These are phyloP conservation scores for Nemophila menziesii DNA, from an alignment of 257 asterid species.

Conservation along the genomic window DNA sequence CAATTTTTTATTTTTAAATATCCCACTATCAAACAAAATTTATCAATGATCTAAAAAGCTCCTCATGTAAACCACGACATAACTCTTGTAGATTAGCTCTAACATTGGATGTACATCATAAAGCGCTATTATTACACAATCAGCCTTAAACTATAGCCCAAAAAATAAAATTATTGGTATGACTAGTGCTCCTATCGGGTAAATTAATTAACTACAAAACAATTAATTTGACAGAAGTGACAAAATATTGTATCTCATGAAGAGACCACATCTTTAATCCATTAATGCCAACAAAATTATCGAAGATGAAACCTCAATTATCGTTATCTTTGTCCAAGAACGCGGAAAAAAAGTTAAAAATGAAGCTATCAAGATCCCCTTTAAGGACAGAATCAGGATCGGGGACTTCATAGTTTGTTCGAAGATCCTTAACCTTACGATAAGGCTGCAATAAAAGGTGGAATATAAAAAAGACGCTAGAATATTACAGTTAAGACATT, in stretches of 20 bases:
- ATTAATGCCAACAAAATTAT: too few relatives aligned
- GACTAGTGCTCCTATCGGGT: background rate
- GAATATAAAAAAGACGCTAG: too few relatives aligned
- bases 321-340: conserved; percentile 58
- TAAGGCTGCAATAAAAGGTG: too few relatives aligned
- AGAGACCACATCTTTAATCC: conserved; percentile 14
- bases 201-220: too few relatives aligned
- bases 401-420: conserved; percentile 81
- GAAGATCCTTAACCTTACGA: too few relatives aligned
- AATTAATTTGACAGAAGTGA: background rate
- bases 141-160: background rate
- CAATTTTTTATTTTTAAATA: too few relatives aligned
- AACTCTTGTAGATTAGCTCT: background rate
- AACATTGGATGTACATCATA: background rate
- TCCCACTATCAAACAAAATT: too few relatives aligned
- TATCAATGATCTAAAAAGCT: too few relatives aligned
- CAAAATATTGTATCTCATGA: background rate
- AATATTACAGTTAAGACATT: background rate
- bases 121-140: background rate
- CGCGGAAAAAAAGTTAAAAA: conserved; percentile 67
- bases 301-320: too few relatives aligned
- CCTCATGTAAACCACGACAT: too few relatives aligned
- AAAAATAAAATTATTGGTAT: background rate
- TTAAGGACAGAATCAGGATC: conserved; percentile 88
- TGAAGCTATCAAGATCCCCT: conserved; percentile 78